A percentile compares a stretch with the other conserved stretches of the same genome.
These are phyloP conservation scores for Fusarium sp. DNA, from an alignment of 2,329 filamentous ascomycete species.

Conservation along the genomic window DNA sequence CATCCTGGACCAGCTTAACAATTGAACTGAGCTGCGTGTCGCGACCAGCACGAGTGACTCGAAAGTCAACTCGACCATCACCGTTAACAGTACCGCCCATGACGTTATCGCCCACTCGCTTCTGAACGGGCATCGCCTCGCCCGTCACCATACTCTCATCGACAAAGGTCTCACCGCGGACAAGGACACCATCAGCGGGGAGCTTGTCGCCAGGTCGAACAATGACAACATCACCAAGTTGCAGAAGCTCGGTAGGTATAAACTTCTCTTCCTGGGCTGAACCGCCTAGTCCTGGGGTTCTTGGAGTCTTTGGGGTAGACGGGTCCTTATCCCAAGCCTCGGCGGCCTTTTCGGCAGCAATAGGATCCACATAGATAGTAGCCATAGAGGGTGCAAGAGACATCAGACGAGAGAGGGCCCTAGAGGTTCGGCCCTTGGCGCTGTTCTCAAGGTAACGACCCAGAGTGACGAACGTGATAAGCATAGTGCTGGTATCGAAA, in stretches of 20 bases:
- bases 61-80: constrained; percentile 89
- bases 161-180: constrained; percentile 90
- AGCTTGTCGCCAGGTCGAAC: constrained; percentile 96
- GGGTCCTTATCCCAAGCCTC: constrained; percentile 73
- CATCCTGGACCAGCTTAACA: constrained; percentile 97
- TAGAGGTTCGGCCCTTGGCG: constrained; percentile 96
- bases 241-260: constrained; percentile 94
- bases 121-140: constrained; percentile 94
- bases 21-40: constrained; percentile 99
- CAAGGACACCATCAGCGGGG: constrained; percentile 89
- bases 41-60: constrained; percentile 89
- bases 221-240: constrained; percentile 93
- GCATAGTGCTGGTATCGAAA: constrained; percentile 98
- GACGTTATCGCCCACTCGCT: constrained; percentile 81
- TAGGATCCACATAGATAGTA: constrained; percentile 94
- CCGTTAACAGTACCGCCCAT: constrained; percentile 98
- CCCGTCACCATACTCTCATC: constrained; percentile 99
- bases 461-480: constrained; percentile 94
- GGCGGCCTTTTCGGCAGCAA: constrained; percentile 90
- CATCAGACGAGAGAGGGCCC: constrained; percentile 93
- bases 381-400: constrained; percentile 96
- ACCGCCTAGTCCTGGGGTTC: constrained; percentile 55
- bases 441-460: constrained; percentile 93
- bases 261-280: constrained; percentile 81
- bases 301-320: constrained; percentile 50